phyloP scores from a whole-genome alignment of 2,329 filamentous ascomycete species.

The Cladosporium sphaerospermum region DNA sequence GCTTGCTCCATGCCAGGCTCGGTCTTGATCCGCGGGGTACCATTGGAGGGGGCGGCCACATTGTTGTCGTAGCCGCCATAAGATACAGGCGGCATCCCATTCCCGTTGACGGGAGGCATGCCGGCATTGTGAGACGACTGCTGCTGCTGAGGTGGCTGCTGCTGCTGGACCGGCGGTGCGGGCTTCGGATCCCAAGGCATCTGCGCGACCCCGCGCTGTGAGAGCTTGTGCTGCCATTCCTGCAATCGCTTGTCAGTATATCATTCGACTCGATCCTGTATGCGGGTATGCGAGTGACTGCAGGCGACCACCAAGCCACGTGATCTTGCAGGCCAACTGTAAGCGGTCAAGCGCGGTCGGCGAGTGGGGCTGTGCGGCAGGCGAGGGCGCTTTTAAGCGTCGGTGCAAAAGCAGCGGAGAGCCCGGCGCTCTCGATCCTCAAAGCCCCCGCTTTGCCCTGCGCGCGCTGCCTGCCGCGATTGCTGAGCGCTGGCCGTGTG shows the following conservation, averaged over 20 bases:
- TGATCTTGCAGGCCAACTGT: constrained; percentile 22
- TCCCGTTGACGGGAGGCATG: constrained; percentile 3
- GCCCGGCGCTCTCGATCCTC: constrained; percentile 30
- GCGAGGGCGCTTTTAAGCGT: constrained; percentile 37
- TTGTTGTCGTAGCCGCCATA: constrained; percentile 6
- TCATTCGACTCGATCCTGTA: background rate
- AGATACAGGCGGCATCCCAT: constrained; percentile 10
- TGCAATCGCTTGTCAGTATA: constrained; percentile 34
- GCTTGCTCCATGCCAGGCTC: constrained; percentile 40
- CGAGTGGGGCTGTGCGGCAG: constrained; percentile 12
- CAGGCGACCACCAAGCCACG: constrained; percentile 6
- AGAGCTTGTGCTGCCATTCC: constrained; percentile 93
- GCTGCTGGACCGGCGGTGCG: constrained; percentile 43
- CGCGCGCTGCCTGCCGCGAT: constrained; percentile 18
- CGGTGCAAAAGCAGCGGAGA: constrained; percentile 39
- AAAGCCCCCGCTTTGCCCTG: constrained; percentile 40
- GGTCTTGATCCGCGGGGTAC: constrained; percentile 43
- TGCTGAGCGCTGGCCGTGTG: constrained; percentile 10
- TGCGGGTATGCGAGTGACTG: background rate
- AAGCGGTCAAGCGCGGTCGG: constrained; percentile 29
- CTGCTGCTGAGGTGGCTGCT: constrained; percentile 18
- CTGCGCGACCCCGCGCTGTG: constrained; percentile 72
- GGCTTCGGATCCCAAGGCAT: constrained; percentile 95
- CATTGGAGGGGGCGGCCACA: constrained; percentile 7
- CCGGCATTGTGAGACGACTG: constrained; percentile 17